Evolutionary conservation across 2,329 filamentous ascomycete species (phyloP), one percentile per base, ranked within the genome.

Genomic region (Stemphylium lycopersici): DNA sequence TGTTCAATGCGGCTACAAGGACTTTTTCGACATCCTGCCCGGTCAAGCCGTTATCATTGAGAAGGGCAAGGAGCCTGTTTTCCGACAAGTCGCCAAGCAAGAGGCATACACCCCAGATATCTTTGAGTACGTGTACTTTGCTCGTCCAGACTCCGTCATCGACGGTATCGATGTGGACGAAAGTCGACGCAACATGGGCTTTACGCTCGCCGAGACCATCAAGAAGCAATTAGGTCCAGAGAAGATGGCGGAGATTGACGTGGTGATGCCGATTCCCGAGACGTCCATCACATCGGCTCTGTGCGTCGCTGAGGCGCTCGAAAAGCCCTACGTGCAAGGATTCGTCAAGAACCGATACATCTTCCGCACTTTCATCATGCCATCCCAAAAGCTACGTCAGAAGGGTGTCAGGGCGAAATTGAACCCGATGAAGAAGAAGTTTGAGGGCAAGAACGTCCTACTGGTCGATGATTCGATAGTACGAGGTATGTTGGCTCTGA

Each of bases 311-410:
- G 84, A 87, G 67, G 82, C 85, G 36, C 82, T 96, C 15, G 83
- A 86, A 63, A 92, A 91, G 72, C 89, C 90, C 1, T 91, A 90
- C 68, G 88, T 84, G 54, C 89, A 90, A 70, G 92, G 87, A 2
- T 93, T 96, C 66, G 87, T 96, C 61, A 96, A 95, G 82, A 96
- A 96, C 76, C 84, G 90, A 47, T 96, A 96, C 73, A 89, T 96
- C 56, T 92, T 91, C 81, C 85, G 91, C 44, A 96, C 91, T 0
- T 95, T 93, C 74, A 93, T 92, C 71, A 90, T 90, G 87, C 88
- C 93, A 1, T 89, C 89, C 24, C 93, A 97, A 74, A 86, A 86
- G 63, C 84, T 87, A 15, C 84, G 93, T 3, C 86, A 95, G 68
- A 93, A 93, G 77, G 89, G 91, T 63, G 91, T 98, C 8, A 88